Conservation (phyloP, 2,329 filamentous ascomycete genomes). For the Westerdykella ornata region DNA sequence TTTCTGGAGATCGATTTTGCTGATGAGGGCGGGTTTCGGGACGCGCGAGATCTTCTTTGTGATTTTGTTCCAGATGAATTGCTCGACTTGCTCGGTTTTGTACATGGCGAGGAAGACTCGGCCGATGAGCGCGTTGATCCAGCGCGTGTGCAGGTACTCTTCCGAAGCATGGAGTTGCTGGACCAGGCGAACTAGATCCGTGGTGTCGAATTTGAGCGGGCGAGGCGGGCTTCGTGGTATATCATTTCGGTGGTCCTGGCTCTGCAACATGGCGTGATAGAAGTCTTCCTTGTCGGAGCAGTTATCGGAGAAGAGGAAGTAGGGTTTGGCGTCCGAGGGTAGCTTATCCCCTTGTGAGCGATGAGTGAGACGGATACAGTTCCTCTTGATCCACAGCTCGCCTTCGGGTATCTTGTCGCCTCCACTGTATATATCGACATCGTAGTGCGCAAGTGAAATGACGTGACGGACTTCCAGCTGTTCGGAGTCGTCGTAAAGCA, state of each 20-base stretch:
- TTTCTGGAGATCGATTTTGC: constrained; percentile 70
- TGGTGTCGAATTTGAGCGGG: constrained; percentile 71
- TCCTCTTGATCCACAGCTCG: constrained; percentile 92
- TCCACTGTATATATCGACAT: constrained; percentile 77
- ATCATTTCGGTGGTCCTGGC: constrained; percentile 64
- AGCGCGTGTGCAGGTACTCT: constrained; percentile 81
- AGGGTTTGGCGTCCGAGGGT: constrained; percentile 66
- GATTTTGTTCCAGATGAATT: constrained; percentile 28
- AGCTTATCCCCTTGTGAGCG: constrained; percentile 51
- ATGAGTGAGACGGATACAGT: constrained; percentile 75
- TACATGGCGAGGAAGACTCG: constrained; percentile 83
- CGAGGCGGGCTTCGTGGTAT: constrained; percentile 55
- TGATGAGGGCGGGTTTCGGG: constrained; percentile 85
- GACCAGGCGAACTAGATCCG: constrained; percentile 82
- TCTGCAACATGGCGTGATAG: constrained; percentile 84
- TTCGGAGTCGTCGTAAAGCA: constrained; percentile 94
- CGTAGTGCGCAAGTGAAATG: constrained; percentile 82
- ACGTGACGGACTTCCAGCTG: constrained; percentile 95
- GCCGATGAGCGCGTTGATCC: constrained; percentile 88
- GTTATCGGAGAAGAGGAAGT: constrained; percentile 91
- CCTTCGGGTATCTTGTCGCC: constrained; percentile 74
- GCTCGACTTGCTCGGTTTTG: constrained; percentile 57
- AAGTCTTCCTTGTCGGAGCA: constrained; percentile 97
- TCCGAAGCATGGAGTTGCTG: constrained; percentile 87
- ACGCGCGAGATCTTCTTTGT: constrained; percentile 65